Evolutionary conservation across 768 basidiomycete genomes (phyloP).

Genomic region (Phlegmacium glaucopus): DNA sequence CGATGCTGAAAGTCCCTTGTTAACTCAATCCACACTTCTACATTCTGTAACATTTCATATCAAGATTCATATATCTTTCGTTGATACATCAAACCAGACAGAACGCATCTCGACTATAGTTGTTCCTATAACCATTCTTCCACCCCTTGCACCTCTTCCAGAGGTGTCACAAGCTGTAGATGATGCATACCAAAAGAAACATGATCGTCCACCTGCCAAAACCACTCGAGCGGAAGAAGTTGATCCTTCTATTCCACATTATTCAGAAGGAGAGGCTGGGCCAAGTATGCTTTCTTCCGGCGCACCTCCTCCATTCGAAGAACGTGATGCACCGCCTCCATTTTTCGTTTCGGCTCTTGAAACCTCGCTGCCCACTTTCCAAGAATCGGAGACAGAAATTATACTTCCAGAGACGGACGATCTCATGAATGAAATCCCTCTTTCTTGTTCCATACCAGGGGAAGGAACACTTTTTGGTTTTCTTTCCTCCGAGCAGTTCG

Average conservation of each 20-base stretch:
- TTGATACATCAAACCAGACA: slow-evolving; percentile 63
- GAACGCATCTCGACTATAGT: slow-evolving; percentile 62
- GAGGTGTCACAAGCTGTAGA: slow-evolving; percentile 72
- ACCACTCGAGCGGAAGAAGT: slow-evolving; percentile 69
- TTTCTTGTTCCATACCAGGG: slow-evolving; percentile 47
- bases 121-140: slow-evolving; percentile 70
- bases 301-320: slow-evolving; percentile 84
- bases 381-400: slow-evolving; percentile 77
- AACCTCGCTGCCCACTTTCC: slow-evolving; percentile 69
- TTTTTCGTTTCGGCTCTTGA: slow-evolving; percentile 55
- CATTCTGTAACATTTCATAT: slow-evolving; percentile 82
- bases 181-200: slow-evolving; percentile 82
- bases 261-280: slow-evolving; percentile 70
- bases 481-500: slow-evolving; percentile 66
- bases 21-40: slow-evolving; percentile 78
- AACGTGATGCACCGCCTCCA: slow-evolving; percentile 77
- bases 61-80: slow-evolving; percentile 72
- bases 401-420: slow-evolving; percentile 54
- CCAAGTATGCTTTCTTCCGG: slow-evolving; percentile 63
- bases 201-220: slow-evolving; percentile 72
- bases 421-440: slow-evolving; percentile 27
- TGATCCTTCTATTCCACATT: slow-evolving; percentile 59
- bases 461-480: slow-evolving; percentile 84
- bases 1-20: slow-evolving; percentile 67
- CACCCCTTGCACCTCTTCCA: slow-evolving; percentile 75